These are phyloP conservation scores for Russula compacta DNA, from an alignment of 768 basidiomycete genomes.

Conservation along the genomic window DNA sequence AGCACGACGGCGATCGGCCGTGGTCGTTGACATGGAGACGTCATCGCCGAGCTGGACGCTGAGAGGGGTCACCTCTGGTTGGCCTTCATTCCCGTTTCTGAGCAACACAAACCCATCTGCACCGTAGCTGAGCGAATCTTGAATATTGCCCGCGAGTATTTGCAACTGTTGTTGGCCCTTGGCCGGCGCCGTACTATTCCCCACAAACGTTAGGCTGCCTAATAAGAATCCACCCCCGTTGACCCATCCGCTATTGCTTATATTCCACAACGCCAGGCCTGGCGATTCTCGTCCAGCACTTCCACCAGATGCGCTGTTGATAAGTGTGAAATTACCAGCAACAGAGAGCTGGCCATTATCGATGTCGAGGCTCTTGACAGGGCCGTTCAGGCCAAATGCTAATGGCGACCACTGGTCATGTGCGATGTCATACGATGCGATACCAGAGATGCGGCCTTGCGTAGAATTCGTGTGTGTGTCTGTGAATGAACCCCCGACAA, in stretches of 20 bases:
- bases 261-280: slow-evolving; percentile 75
- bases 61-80: slow-evolving; percentile 53
- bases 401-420: slow-evolving; percentile 60
- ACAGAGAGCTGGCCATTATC: slow-evolving; percentile 47
- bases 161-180: slow-evolving; percentile 36
- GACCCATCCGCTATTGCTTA: slow-evolving; percentile 51
- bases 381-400: slow-evolving; percentile 66
- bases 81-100: slow-evolving; percentile 46
- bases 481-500: slow-evolving; percentile 81
- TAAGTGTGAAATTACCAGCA: slow-evolving; percentile 65
- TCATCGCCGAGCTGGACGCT: slow-evolving; percentile 43
- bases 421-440: slow-evolving; percentile 65
- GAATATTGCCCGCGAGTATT: slow-evolving; percentile 61
- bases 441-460: slow-evolving; percentile 42
- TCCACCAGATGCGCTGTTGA: slow-evolving; percentile 31
- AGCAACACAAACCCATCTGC: slow-evolving; percentile 76
- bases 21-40: slow-evolving; percentile 26
- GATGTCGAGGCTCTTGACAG: slow-evolving; percentile 53
- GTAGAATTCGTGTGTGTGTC: slow-evolving; percentile 51
- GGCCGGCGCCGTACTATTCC: slow-evolving; percentile 49
- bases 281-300: slow-evolving; percentile 32
- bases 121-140: slow-evolving; percentile 50
- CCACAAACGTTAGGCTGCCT: slow-evolving; percentile 61
- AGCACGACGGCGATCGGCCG: slow-evolving; percentile 33
- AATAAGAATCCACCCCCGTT: slow-evolving; percentile 66